Conservation (phyloP, 352 stramenopile species). For the Phytophthora cryptogea region DNA sequence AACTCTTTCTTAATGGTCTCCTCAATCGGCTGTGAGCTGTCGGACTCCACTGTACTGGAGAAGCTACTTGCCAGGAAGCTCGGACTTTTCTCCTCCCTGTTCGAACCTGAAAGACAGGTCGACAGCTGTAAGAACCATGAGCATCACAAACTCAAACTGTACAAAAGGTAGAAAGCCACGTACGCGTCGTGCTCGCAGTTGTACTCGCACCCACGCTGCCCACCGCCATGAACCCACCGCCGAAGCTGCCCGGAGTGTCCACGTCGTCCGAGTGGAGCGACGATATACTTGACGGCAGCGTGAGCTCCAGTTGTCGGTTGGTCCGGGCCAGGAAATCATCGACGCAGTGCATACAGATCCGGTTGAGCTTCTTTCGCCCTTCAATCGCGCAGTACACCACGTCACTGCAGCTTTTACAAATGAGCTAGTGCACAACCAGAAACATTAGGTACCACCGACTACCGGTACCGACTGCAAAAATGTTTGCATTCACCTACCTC, state of each 20-base stretch:
- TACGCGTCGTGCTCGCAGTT: constrained; percentile 12
- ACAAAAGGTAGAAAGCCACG: background rate
- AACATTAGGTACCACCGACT: constrained; percentile 1
- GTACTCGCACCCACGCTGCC: constrained; percentile 17
- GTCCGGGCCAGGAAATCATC: constrained; percentile 35
- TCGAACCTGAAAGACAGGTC: constrained; percentile 20
- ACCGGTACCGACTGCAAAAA: background rate
- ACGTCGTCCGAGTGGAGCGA: constrained; percentile 22
- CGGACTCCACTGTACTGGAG: constrained; percentile 33
- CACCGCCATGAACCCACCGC: constrained; percentile 16
- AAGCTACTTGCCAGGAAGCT: constrained; percentile 21
- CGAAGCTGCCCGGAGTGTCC: constrained; percentile 14
- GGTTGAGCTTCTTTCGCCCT: constrained; percentile 69
- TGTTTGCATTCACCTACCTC: constrained; percentile 36
- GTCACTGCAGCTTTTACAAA: constrained; percentile 69
- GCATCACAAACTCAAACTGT: constrained; percentile 2
- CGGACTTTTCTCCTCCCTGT: constrained; percentile 18
- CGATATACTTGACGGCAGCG: constrained; percentile 31
- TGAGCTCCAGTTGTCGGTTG: constrained; percentile 34
- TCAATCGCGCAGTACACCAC: constrained; percentile 67
- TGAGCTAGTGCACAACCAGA: constrained; percentile 17
- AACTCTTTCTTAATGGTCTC: constrained; percentile 23
- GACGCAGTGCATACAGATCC: constrained; percentile 70
- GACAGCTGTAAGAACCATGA: constrained; percentile 23
- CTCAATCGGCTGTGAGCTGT: constrained; percentile 27